These are phyloP conservation scores for Meredithiella fracta DNA, from an alignment of 2,329 filamentous ascomycete genomes.

Conservation along the genomic window DNA sequence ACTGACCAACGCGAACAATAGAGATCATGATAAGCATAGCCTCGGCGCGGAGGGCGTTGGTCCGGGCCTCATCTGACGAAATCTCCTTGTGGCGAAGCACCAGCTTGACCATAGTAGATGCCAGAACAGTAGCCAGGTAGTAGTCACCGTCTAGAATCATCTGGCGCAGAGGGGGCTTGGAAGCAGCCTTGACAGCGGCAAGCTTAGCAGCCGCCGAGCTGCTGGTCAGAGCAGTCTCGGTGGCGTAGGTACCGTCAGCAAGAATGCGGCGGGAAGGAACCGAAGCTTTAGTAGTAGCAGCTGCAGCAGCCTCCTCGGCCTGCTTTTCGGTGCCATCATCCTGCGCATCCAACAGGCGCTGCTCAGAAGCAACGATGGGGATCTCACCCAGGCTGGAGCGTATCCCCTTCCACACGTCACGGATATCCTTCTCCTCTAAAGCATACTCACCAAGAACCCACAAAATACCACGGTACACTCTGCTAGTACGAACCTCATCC, in stretches of 20 bases:
- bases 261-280: constrained; percentile 72
- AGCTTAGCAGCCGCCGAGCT: constrained; percentile 80
- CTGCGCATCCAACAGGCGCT: constrained; percentile 74
- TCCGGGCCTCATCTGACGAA: constrained; percentile 67
- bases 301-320: constrained; percentile 52
- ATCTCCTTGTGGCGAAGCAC: constrained; percentile 96
- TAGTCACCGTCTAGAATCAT: constrained; percentile 95
- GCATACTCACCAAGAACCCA: constrained; percentile 99
- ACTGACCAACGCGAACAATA: constrained; percentile 92
- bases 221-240: constrained; percentile 88
- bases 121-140: constrained; percentile 87
- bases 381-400: constrained; percentile 89
- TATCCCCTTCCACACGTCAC: constrained; percentile 93
- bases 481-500: constrained; percentile 84
- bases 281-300: constrained; percentile 55
- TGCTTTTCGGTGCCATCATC: constrained; percentile 43
- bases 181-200: constrained; percentile 90
- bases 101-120: constrained; percentile 86
- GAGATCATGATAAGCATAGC: constrained; percentile 99
- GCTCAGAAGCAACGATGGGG: constrained; percentile 87
- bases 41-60: constrained; percentile 85
- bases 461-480: constrained; percentile 88
- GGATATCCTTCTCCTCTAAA: constrained; percentile 80
- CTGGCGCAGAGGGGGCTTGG: constrained; percentile 87
- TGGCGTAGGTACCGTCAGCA: constrained; percentile 93